A percentile compares a stretch with the other conserved stretches of the same genome.
These are phyloP conservation scores for Serendipita sp. DNA, from an alignment of 768 basidiomycete genomes.

Conservation along the genomic window DNA sequence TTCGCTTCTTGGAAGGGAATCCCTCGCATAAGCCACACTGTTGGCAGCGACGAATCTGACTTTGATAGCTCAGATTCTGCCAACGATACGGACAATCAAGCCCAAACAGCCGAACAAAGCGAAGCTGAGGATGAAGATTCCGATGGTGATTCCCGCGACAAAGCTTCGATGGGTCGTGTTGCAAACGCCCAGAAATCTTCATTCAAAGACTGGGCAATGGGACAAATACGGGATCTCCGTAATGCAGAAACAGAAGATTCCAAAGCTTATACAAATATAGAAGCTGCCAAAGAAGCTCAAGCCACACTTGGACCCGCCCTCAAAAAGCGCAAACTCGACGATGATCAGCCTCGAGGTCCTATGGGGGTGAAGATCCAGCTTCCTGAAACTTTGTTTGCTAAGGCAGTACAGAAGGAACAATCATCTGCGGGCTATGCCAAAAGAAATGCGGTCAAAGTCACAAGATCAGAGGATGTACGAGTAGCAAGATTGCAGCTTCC, in stretches of 20 bases:
- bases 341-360: slow-evolving; percentile 42
- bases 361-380: slow-evolving; percentile 56
- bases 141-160: background rate
- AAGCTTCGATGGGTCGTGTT: slow-evolving; percentile 1
- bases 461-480: slow-evolving; percentile 52
- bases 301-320: slow-evolving; percentile 8
- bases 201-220: slow-evolving; percentile 84
- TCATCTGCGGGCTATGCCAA: slow-evolving; percentile 6
- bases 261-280: slow-evolving; percentile 20
- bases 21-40: slow-evolving; percentile 16
- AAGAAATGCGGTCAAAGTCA: slow-evolving; percentile 28
- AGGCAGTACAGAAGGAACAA: slow-evolving; percentile 23
- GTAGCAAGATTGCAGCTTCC: slow-evolving; percentile 68
- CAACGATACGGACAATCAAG: slow-evolving; percentile 28
- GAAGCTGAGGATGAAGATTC: slow-evolving; percentile 14
- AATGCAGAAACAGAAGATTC: slow-evolving; percentile 27
- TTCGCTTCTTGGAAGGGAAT: slow-evolving; percentile 30
- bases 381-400: slow-evolving; percentile 49
- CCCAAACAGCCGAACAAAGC: slow-evolving; percentile 7
- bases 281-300: slow-evolving; percentile 8
- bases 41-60: slow-evolving; percentile 36
- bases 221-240: slow-evolving; percentile 36
- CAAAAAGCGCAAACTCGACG: slow-evolving; percentile 14
- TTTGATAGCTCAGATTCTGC: slow-evolving; percentile 70
- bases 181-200: slow-evolving; percentile 19